Conservation (phyloP, 495 filamentous ascomycete genomes). For the Penicillium maclennaniae region DNA sequence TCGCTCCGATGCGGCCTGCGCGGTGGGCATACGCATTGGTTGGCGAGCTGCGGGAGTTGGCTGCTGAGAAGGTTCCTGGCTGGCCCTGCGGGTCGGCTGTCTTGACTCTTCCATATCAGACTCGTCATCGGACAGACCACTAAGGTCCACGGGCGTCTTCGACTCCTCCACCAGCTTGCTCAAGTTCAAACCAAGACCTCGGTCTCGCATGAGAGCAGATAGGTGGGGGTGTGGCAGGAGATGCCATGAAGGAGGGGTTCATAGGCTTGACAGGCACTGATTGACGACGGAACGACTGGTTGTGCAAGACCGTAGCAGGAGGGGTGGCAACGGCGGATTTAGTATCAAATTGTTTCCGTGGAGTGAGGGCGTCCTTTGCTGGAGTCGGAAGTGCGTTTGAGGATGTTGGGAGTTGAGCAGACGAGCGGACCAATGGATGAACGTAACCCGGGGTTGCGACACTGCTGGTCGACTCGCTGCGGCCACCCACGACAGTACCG, state of each 20-base stretch:
- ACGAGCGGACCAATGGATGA: constrained; percentile 61
- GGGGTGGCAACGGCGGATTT: constrained; percentile 32
- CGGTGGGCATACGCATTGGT: constrained; percentile 55
- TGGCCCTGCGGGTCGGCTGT: constrained; percentile 45
- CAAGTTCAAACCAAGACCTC: constrained; percentile 62
- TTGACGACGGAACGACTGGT: constrained; percentile 9
- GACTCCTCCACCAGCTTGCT: constrained; percentile 42
- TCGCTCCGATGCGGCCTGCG: constrained; percentile 49
- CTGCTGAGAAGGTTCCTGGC: constrained; percentile 27
- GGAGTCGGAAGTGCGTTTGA: constrained; percentile 42
- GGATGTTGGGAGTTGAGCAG: constrained; percentile 54
- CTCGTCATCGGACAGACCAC: constrained; percentile 52
- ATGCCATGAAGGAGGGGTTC: constrained; percentile 40
- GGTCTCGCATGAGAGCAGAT: constrained; percentile 63
- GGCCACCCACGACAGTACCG: constrained; percentile 52
- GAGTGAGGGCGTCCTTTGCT: constrained; percentile 40
- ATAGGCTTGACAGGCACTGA: constrained; percentile 12
- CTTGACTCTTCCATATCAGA: constrained; percentile 45
- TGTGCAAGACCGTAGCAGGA: constrained; percentile 16
- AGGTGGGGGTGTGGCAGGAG: constrained; percentile 74
- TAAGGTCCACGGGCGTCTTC: constrained; percentile 20
- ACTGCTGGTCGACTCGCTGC: constrained; percentile 39
- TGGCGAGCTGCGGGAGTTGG: constrained; percentile 32
- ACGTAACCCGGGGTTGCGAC: constrained; percentile 51
- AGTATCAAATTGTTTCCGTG: constrained; percentile 19